phyloP scores from a whole-genome alignment of 2,329 filamentous ascomycete genomes.

The Fusarium haematococcum region DNA sequence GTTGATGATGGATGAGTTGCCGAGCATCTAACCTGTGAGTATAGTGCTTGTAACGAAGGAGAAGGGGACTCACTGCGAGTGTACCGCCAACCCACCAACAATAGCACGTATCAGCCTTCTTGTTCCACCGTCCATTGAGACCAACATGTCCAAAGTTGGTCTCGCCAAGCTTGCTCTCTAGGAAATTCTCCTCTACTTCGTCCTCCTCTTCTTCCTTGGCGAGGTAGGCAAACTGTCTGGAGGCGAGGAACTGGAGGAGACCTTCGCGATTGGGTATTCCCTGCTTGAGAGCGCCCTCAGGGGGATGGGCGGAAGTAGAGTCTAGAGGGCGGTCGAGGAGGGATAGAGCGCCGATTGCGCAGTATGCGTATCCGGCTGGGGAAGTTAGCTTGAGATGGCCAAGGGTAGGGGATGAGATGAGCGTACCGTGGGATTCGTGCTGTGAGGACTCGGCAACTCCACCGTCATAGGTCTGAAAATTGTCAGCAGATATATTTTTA shows the following conservation, averaged over 20 bases:
- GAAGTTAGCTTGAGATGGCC: constrained; percentile 14
- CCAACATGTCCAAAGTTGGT: constrained; percentile 67
- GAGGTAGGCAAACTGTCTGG: constrained; percentile 73
- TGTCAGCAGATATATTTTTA: constrained; percentile 10
- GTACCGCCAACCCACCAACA: constrained; percentile 89
- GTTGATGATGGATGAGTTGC: constrained; percentile 68
- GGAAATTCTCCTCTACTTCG: constrained; percentile 55
- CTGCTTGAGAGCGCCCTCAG: constrained; percentile 48
- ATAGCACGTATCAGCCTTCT: constrained; percentile 94
- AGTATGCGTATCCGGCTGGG: constrained; percentile 89
- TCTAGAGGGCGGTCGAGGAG: constrained; percentile 75
- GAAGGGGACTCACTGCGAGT: constrained; percentile 52
- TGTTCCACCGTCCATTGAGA: constrained; percentile 92
- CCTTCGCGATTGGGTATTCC: constrained; percentile 49
- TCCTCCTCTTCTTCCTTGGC: constrained; percentile 60
- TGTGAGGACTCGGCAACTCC: constrained; percentile 83
- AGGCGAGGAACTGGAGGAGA: constrained; percentile 68
- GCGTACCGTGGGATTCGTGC: constrained; percentile 84
- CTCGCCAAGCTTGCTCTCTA: constrained; percentile 50
- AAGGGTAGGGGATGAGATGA: constrained; percentile 2
- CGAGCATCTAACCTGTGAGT: constrained; percentile 65
- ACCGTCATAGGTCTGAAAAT: constrained; percentile 79
- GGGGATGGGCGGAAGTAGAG: constrained; percentile 19
- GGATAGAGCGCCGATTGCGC: constrained; percentile 81
- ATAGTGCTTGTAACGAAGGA: background rate